These are phyloP conservation scores for Paecilomyces formosus DNA, from an alignment of 2,329 filamentous ascomycete genomes.

Conservation along the genomic window DNA sequence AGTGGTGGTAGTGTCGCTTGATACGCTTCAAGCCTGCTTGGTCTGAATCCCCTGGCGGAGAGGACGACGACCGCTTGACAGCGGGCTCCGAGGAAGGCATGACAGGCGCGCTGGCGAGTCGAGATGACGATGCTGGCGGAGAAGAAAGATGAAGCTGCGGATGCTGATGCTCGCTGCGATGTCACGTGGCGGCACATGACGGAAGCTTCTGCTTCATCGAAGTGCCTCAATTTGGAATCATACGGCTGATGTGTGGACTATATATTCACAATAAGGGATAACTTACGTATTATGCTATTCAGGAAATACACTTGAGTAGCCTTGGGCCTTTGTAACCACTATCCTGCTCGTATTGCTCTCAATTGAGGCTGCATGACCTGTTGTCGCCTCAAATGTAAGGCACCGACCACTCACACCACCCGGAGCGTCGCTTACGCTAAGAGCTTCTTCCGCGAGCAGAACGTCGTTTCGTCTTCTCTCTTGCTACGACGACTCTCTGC, in stretches of 20 bases:
- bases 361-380: background rate
- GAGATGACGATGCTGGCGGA: slow-evolving; percentile 5
- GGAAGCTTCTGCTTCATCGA: background rate
- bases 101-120: slow-evolving; percentile 19
- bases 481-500: background rate
- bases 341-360: background rate
- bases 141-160: slow-evolving; percentile 5
- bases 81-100: slow-evolving; percentile 15
- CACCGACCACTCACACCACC: slow-evolving; percentile 19
- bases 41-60: slow-evolving; percentile 9
- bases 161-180: slow-evolving; percentile 4
- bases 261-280: background rate
- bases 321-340: background rate
- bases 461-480: slow-evolving; percentile 6
- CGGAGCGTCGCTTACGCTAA: slow-evolving; percentile 25
- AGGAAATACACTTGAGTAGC: background rate
- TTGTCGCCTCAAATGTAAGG: background rate
- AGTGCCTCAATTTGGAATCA: background rate
- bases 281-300: background rate
- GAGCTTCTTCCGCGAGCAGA: slow-evolving; percentile 24
- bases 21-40: slow-evolving; percentile 21
- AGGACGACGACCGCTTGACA: slow-evolving; percentile 27
- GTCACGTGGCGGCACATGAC: slow-evolving; percentile 20
- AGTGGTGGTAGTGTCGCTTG: slow-evolving; percentile 34
- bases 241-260: background rate